A percentile compares a stretch with the other conserved stretches of the same genome.
These are phyloP conservation scores for Mayamaea pseudoterrestris DNA, from an alignment of 108 stramenopile genomes.

Conservation along the genomic window DNA sequence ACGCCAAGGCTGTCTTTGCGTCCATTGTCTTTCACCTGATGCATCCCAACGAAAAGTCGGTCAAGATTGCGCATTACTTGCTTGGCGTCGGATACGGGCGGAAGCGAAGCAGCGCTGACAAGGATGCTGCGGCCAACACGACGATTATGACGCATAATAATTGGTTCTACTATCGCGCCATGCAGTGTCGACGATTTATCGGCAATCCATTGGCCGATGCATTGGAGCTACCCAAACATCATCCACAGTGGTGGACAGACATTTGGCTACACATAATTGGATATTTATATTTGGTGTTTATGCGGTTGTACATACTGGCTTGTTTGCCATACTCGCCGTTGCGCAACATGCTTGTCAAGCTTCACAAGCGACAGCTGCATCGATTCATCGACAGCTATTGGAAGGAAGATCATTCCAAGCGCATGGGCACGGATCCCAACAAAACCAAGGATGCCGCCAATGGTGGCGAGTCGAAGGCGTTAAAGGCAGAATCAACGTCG, in stretches of 20 bases:
- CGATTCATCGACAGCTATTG: background rate
- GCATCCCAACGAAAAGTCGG: conserved; percentile 47
- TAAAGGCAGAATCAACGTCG: too few species aligned
- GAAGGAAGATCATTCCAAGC: conserved; percentile 1
- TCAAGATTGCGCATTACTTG: conserved; percentile 55
- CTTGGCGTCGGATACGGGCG: conserved; percentile 22
- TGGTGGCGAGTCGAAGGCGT: too few species aligned
- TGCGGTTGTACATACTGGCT: conserved; percentile 2
- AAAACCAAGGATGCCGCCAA: background rate
- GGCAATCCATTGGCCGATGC: conserved; percentile 61
- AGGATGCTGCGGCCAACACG: conserved; percentile 3
- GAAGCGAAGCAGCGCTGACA: conserved; percentile 2
- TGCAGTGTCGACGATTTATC: conserved; percentile 51
- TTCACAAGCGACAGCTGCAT: background rate
- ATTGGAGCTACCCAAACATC: conserved; percentile 31
- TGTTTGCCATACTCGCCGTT: conserved; percentile 6
- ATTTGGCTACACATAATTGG: background rate
- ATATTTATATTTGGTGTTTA: background rate
- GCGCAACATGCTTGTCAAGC: background rate
- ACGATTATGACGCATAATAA: conserved; percentile 12
- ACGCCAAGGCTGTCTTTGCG: conserved; percentile 24
- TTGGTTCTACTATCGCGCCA: conserved; percentile 44
- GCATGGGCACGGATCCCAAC: background rate
- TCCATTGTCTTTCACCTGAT: conserved; percentile 33
- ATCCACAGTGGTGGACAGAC: conserved; percentile 14